Base-by-base conservation (phyloP, 768 basidiomycete species). In the Trametes cubensis region DNA sequence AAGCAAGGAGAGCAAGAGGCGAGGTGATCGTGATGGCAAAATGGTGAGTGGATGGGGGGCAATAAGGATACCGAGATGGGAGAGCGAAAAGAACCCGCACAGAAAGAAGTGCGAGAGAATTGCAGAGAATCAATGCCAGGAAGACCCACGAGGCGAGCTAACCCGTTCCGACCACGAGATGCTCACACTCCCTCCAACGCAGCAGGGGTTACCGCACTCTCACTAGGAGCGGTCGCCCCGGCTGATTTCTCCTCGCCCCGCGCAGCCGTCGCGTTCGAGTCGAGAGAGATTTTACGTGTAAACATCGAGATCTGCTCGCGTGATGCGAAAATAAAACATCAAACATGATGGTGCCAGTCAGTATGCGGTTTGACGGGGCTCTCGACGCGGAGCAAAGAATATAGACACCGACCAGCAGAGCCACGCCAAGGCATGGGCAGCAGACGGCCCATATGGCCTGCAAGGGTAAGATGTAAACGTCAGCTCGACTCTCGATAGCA, bases 361-460 rank as follows among this genome's bases (percentile, higher is more conserved):
- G 34, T 34, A 34, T 34, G 20, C 3, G 25, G 25, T 20, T 20
- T 26, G 42, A 38, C 21, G n/a, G 42, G 40, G 21, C 14, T 21
- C n/a, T 51, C n/a, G 40, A 46, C 25, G 41, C 44, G 34, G 28
- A 44, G 47, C 26, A 48, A 34, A 11, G 34, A 48, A 34, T 47
- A 66, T 57, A 63, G 60, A 57, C 38, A 76, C 79, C 70, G 70
- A 89, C 87, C 73, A 90, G 67, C 68, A 85, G 80, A 40, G 89
- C 86, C 56, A 85, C 68, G 30, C 85, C 86, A 53, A 92, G 72
- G 70, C 85, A 84, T 21, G 90, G 89, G 42, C 84, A 76, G 72
- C 89, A 92, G 38, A 88, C 81, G 17, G 82, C 81, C 90, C 90
- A 92, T 60, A 92, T 81, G 58, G 80, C 82, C 89, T 90, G 61